Percentiles rank a stretch among this genome's conserved stretches.
Conservation (phyloP, 495 filamentous ascomycete species). For the Neurospora sp. region DNA sequence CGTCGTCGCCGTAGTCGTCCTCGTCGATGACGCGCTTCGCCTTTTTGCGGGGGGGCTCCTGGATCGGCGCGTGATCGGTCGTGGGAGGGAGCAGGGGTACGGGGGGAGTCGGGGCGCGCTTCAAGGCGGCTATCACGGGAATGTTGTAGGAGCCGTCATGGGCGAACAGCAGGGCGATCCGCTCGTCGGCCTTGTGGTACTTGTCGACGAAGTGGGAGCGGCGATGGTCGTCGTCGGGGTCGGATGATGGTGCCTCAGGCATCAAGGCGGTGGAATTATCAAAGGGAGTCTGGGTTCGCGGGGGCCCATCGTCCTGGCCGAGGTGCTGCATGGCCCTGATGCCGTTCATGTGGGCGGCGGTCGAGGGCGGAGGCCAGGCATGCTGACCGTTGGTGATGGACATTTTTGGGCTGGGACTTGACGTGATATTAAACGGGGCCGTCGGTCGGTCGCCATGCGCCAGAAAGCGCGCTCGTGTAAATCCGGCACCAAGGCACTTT, state of each 20-base stretch:
- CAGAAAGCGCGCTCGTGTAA: slow-evolving; percentile 34
- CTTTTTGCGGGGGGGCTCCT: slow-evolving; percentile 39
- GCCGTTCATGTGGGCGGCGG: slow-evolving; percentile 23
- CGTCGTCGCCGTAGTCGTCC: slow-evolving; percentile 76
- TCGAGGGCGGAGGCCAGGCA: slow-evolving; percentile 32
- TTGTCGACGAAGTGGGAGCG: slow-evolving; percentile 34
- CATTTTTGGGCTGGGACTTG: slow-evolving; percentile 26
- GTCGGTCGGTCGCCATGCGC: slow-evolving; percentile 39
- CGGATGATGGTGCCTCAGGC: slow-evolving; percentile 39
- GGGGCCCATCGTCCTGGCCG: slow-evolving; percentile 26
- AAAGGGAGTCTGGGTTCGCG: slow-evolving; percentile 27
- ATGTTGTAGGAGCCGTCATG: slow-evolving; percentile 58
- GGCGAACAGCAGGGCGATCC: slow-evolving; percentile 57
- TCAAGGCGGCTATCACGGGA: slow-evolving; percentile 28
- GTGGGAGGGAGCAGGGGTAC: slow-evolving; percentile 28
- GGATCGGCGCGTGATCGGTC: slow-evolving; percentile 36
- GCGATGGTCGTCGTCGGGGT: slow-evolving; percentile 35
- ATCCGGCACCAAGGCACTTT: slow-evolving; percentile 29
- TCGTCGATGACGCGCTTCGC: slow-evolving; percentile 55
- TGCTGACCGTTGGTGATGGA: slow-evolving; percentile 42
- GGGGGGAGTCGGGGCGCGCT: slow-evolving; percentile 22
- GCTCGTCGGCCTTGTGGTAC: slow-evolving; percentile 30
- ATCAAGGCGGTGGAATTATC: slow-evolving; percentile 31
- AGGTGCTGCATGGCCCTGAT: slow-evolving; percentile 16
- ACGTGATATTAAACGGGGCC: slow-evolving; percentile 6